phyloP scores from a whole-genome alignment of 441 rosid genomes.

The Gossypium aridum region DNA sequence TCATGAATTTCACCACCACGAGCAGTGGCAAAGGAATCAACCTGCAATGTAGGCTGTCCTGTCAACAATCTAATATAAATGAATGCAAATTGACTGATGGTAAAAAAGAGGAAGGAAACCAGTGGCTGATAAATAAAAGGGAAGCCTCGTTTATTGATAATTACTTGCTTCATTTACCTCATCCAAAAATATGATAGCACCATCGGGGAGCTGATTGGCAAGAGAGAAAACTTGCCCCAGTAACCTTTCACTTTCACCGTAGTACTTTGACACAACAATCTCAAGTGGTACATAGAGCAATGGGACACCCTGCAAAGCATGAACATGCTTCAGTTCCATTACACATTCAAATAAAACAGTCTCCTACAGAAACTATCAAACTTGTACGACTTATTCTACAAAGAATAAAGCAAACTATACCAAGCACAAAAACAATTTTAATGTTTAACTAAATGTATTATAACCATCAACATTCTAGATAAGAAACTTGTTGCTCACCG shows the following conservation, averaged over 20 bases:
- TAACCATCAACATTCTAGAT: neutral
- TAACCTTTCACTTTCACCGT: constrained; percentile 85
- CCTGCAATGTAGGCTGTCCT: constrained; percentile 31
- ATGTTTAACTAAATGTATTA: neutral
- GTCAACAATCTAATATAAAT: neutral
- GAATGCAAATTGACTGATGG: neutral
- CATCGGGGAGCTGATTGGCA: constrained; percentile 78
- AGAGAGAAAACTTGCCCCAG: constrained; percentile 83
- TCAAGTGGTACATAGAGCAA: constrained; percentile 88
- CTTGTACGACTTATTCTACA: neutral
- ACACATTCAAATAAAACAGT: neutral
- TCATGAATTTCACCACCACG: constrained; percentile 90
- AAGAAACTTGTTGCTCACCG: constrained; percentile 41
- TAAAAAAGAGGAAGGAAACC: neutral
- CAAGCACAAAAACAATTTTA: neutral
- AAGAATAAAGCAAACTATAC: neutral
- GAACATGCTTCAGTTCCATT: neutral
- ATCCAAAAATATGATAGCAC: constrained; percentile 81
- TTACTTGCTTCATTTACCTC: constrained; percentile 49
- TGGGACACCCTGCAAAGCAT: constrained; percentile 63
- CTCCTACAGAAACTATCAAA: neutral
- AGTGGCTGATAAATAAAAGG: neutral
- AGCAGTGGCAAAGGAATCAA: constrained; percentile 86
- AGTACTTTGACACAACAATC: constrained; percentile 83
- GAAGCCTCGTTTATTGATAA: neutral